A percentile compares a stretch with the other conserved stretches of the same genome.
Conservation (phyloP, 129 eudicot genomes). For the Dittrichia graveolens region DNA sequence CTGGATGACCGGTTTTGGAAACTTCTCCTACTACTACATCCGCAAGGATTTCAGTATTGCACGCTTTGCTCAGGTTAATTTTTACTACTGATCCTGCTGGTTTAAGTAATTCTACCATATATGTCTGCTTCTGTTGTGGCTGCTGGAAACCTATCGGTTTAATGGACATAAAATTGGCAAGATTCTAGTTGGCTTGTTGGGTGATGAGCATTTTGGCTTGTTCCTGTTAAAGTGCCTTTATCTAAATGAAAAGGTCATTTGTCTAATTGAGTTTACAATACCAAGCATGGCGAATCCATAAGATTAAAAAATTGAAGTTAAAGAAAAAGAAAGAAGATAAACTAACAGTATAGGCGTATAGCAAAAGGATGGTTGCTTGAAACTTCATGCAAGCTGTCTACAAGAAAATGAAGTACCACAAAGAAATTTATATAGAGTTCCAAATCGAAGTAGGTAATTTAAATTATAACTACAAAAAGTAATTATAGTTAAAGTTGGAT, state of each 20-base stretch:
- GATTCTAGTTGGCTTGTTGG: background rate
- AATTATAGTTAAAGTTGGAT: background rate
- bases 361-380: slow-evolving; percentile 22
- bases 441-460: background rate
- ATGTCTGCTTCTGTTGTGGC: slow-evolving; percentile 6
- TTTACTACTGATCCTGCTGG: slow-evolving; percentile 8
- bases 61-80: slow-evolving; percentile 80
- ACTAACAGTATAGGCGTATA: background rate
- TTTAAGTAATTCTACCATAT: background rate
- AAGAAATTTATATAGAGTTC: background rate
- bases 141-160: slow-evolving; percentile 1
- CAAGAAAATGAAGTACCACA: background rate
- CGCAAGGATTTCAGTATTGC: slow-evolving; percentile 61
- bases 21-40: slow-evolving; percentile 51
- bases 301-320: background rate
- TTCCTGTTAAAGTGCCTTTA: background rate
- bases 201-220: background rate
- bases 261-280: background rate
- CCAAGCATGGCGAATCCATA: slow-evolving; percentile 12
- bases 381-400: background rate
- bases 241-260: background rate
- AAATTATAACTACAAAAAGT: background rate
- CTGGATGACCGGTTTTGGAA: slow-evolving; percentile 69
- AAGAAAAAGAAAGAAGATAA: background rate
- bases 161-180: slow-evolving; percentile 5